A percentile compares a stretch with the other conserved stretches of the same genome.
Conservation (phyloP, 148 eudicot species). For the Diospyros kaki region DNA sequence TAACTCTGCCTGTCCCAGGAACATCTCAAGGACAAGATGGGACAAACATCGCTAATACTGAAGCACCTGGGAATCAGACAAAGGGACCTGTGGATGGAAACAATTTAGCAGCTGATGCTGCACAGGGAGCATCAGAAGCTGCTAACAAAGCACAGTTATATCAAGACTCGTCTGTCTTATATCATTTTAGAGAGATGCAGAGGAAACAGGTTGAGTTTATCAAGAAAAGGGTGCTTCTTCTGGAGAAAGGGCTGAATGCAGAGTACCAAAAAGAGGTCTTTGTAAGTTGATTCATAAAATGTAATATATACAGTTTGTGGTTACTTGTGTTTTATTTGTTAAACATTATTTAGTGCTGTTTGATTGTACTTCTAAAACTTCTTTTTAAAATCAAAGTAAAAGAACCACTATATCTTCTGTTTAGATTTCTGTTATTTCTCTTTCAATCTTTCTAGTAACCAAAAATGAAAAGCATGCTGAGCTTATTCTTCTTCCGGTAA, state of each 20-base stretch:
- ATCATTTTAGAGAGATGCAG: constrained; percentile 85
- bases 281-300: constrained; percentile 41
- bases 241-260: constrained; percentile 72
- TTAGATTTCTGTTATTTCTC: background rate
- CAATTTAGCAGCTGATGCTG: constrained; percentile 35
- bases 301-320: background rate
- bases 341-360: background rate
- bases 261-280: constrained; percentile 55
- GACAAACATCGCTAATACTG: constrained; percentile 26
- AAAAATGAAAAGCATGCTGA: background rate
- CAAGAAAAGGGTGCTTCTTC: constrained; percentile 77
- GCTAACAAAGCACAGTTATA: constrained; percentile 22
- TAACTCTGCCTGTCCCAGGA: constrained; percentile 48
- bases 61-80: constrained; percentile 32
- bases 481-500: no score
- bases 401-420: background rate
- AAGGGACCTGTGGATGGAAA: constrained; percentile 41
- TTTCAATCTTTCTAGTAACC: background rate
- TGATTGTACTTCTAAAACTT: background rate
- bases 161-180: constrained; percentile 40
- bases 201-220: constrained; percentile 89
- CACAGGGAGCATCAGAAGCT: constrained; percentile 41
- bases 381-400: background rate
- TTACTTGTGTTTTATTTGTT: background rate
- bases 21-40: constrained; percentile 43